Evolutionary conservation across 1,139 yeast species (phyloP).

Genomic region (Candida buenavistaensis): DNA sequence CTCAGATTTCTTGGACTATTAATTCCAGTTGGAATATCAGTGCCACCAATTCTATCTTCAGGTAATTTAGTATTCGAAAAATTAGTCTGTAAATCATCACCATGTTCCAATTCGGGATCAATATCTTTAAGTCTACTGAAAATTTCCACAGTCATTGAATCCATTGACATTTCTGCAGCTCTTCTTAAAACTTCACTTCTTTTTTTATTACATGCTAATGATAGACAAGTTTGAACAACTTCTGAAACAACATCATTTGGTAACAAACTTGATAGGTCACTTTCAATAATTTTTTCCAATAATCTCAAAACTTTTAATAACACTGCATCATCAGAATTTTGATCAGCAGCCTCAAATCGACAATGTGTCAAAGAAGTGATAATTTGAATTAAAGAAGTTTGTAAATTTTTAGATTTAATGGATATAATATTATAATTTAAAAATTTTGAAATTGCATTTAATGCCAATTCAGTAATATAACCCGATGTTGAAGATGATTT

Average conservation of each 20-base stretch:
- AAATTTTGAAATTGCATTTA: constrained; percentile 73
- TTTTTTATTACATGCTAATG: constrained; percentile 89
- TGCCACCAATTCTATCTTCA: constrained; percentile 44
- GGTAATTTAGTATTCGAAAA: constrained; percentile 38
- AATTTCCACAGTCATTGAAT: constrained; percentile 64
- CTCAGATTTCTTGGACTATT: constrained; percentile 14
- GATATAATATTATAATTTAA: constrained; percentile 60
- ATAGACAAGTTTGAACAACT: constrained; percentile 86
- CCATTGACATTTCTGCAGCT: constrained; percentile 87
- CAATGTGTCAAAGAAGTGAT: constrained; percentile 87
- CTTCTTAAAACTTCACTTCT: constrained; percentile 87
- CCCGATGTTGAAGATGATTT: constrained; percentile 87
- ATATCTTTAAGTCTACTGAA: constrained; percentile 61
- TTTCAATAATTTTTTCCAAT: constrained; percentile 65
- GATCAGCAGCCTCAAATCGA: constrained; percentile 94
- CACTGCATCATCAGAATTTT: constrained; percentile 89
- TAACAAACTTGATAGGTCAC: constrained; percentile 62
- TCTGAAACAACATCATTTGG: constrained; percentile 86
- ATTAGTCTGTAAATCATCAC: constrained; percentile 34
- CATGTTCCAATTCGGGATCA: constrained; percentile 45
- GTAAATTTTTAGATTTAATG: constrained; percentile 43
- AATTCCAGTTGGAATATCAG: constrained; percentile 18
- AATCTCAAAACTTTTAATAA: constrained; percentile 77
- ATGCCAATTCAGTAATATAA: constrained; percentile 77
- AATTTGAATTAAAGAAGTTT: constrained; percentile 55